Percentiles rank a stretch among this genome's conserved stretches.
phyloP scores from a whole-genome alignment of 2,329 filamentous ascomycete species.

The Knufia petricola region DNA sequence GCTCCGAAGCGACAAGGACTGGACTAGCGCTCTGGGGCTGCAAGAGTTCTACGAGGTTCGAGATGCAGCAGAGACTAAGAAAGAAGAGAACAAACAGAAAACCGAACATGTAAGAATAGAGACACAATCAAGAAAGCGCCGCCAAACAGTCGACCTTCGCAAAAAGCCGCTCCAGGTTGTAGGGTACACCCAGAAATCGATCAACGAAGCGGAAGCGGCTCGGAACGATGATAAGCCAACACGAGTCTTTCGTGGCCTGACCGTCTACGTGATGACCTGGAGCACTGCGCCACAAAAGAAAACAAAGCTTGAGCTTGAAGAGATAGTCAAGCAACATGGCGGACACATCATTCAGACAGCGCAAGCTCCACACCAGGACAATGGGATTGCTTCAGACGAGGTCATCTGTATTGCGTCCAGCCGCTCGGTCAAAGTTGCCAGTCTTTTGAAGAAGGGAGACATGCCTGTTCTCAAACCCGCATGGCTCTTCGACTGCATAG shows the following conservation, averaged over 20 bases:
- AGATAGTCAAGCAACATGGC: conserved; percentile 71
- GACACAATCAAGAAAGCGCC: conserved; percentile 54
- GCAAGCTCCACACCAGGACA: conserved; percentile 44
- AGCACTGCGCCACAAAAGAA: conserved; percentile 60
- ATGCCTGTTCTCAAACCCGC: conserved; percentile 65
- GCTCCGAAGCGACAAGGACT: conserved; percentile 71
- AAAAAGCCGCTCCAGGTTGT: conserved; percentile 65
- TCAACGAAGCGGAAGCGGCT: not conserved
- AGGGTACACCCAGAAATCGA: conserved; percentile 42
- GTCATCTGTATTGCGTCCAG: conserved; percentile 26
- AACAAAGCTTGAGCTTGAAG: conserved; percentile 68
- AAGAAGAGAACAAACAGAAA: conserved; percentile 63
- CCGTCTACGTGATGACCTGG: conserved; percentile 75
- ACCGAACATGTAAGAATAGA: conserved; percentile 40
- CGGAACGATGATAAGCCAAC: not conserved
- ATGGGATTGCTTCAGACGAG: conserved; percentile 51
- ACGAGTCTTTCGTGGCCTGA: conserved; percentile 62
- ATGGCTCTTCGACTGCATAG: conserved; percentile 78
- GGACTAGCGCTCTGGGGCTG: conserved; percentile 68
- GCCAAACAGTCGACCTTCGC: conserved; percentile 41
- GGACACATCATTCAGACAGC: conserved; percentile 67
- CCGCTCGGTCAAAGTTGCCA: conserved; percentile 69
- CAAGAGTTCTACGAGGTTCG: conserved; percentile 69
- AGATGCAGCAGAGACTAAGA: conserved; percentile 57
- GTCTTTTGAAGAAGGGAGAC: conserved; percentile 62